Percentiles rank a stretch among this genome's conserved stretches.
phyloP scores from a whole-genome alignment of 176 grass and related monocot genomes.

The Avena sativa region DNA sequence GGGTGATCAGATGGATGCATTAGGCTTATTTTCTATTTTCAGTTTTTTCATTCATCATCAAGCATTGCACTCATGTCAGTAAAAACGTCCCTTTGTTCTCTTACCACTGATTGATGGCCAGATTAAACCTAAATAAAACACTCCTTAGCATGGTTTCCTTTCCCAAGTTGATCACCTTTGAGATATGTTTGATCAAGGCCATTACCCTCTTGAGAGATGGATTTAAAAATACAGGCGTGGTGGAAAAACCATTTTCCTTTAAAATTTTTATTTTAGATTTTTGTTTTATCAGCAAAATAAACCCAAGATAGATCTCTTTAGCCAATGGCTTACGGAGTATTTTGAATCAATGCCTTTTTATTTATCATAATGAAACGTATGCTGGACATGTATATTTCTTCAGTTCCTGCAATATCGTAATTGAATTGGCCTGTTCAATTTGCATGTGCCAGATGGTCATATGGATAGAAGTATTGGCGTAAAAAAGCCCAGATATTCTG shows the following conservation, averaged over 20 bases:
- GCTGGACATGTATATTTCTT: not conserved
- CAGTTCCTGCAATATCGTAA: not conserved
- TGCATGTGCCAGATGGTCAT: slow-evolving; percentile 65
- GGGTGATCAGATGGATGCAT: not conserved
- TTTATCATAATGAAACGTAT: slow-evolving; percentile 11
- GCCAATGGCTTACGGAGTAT: not conserved
- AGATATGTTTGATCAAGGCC: slow-evolving; percentile 4
- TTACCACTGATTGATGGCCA: not conserved
- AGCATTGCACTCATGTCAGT: not conserved
- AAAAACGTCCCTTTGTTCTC: slow-evolving; percentile 4
- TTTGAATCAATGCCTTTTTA: not conserved
- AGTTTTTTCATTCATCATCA: slow-evolving; percentile 6
- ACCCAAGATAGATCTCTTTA: slow-evolving; percentile 1
- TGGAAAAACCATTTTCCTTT: not conserved
- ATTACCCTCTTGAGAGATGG: not conserved
- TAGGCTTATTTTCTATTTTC: slow-evolving; percentile 13
- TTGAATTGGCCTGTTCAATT: slow-evolving; percentile 36
- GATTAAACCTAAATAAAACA: slow-evolving; percentile 29
- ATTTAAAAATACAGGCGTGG: not conserved
- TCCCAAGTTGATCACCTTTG: not conserved
- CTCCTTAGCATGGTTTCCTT: not conserved
- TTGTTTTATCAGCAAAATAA: slow-evolving; percentile 17
- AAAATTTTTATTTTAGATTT: not conserved
- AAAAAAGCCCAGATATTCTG: slow-evolving; percentile 94
- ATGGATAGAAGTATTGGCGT: slow-evolving; percentile 87